Base-by-base conservation (phyloP, 2,329 filamentous ascomycete species). In the Aspergillus transmontanensis region DNA sequence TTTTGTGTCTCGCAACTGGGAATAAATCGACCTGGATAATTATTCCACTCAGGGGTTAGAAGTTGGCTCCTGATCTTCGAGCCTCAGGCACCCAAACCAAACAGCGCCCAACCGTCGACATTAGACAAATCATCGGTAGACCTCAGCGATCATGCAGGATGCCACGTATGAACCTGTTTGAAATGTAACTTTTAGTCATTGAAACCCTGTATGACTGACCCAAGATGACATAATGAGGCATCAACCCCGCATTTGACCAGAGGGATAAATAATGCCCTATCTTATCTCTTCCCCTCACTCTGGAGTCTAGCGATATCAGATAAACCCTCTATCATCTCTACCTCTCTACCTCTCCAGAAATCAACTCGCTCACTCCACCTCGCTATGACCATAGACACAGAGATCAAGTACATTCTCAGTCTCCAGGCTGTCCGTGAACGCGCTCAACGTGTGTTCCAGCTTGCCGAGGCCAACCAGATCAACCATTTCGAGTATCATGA, bases 401-500 rank as follows among this genome's bases (percentile, higher is more conserved):
- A 62, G 21, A 71, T 75, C n/a, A 65, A 74, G 57, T 65, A 71
- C 53, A 55, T 76, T 14, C 70, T 75, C 45, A 66, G 71, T 56
- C 64, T 76, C 1, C 63, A 74, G 60, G 71, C 73, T 3, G 73
- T 76, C 30, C 73, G 74, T 16, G 65, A 71, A 55, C 65, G 68
- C 43, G 71, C 74, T 5, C 68, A 69, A 43, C 46, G 61, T 14
- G 73, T 76, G 5, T 61, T 75, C 46, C 69, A 75, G 36, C 74
- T 75, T 1, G 82, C 82, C n/a, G 71, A 78, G 60, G 64, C 72
- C 4, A 76, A 76, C 4, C 68, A 74, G 7, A 68, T 84, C 36
- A 77, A 71, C 64, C 79, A 82, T 66, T 84, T 83, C 58, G 72
- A 79, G 11, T 79, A 80, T 53, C 73, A 81, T 11, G 68, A 75